Evolutionary conservation across 2,329 filamentous ascomycete species (phyloP).

Genomic region (Sporothrix inflata): DNA sequence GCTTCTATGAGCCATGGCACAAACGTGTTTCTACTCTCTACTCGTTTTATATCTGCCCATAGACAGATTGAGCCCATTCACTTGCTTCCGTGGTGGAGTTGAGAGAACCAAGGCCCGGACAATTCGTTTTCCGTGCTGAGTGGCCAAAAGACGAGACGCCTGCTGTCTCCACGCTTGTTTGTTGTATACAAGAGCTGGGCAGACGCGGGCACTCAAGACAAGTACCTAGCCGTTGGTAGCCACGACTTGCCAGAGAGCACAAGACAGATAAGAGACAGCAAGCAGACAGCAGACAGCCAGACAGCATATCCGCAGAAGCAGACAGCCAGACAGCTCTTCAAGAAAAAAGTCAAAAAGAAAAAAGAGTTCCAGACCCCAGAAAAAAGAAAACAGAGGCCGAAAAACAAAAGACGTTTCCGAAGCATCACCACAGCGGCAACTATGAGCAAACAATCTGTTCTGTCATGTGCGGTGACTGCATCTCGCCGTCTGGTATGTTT

Average conservation of each 20-base stretch:
- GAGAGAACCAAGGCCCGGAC: background rate
- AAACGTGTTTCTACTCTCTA: conserved; percentile 11
- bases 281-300: conserved; percentile 29
- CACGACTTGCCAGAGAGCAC: conserved; percentile 33
- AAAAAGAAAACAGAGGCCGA: background rate
- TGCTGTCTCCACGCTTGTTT: background rate
- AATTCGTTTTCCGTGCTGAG: conserved; percentile 6
- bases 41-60: conserved; percentile 32
- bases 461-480: background rate
- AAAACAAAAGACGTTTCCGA: background rate
- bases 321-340: conserved; percentile 23
- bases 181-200: conserved; percentile 4
- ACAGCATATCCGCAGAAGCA: conserved; percentile 28
- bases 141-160: conserved; percentile 3
- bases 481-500: background rate
- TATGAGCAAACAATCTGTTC: background rate
- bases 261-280: conserved; percentile 33
- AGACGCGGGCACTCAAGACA: conserved; percentile 44
- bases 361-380: background rate
- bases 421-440: background rate
- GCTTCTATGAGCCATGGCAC: background rate
- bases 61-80: conserved; percentile 33
- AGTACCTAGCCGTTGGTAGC: conserved; percentile 67
- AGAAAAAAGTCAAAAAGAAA: conserved; percentile 40
- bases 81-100: background rate